A percentile compares a stretch with the other conserved stretches of the same genome.
Conservation (phyloP, 768 basidiomycete species). For the Nidularia pulvinata region DNA sequence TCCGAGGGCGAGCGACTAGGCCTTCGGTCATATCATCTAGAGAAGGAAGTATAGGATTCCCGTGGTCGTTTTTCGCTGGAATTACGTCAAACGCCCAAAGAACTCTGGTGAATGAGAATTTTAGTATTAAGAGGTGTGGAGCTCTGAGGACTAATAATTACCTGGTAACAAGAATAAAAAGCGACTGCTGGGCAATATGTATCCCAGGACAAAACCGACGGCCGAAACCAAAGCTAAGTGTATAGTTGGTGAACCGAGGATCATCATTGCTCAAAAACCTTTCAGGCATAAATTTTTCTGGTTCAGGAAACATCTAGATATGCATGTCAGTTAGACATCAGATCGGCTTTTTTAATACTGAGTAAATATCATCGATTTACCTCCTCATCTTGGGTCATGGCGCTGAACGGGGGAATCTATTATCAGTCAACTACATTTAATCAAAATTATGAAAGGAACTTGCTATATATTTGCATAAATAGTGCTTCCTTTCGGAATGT, state of each 20-base stretch:
- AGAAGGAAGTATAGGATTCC: constrained; percentile 11
- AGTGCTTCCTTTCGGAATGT: constrained; percentile 32
- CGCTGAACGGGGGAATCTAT: constrained; percentile 4
- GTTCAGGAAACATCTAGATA: background rate
- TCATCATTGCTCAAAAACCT: background rate
- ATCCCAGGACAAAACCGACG: background rate
- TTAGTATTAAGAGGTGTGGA: background rate
- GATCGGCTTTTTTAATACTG: background rate
- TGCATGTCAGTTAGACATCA: background rate
- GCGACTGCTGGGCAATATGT: background rate
- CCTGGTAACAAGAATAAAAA: background rate
- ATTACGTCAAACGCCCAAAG: background rate
- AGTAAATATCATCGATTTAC: constrained; percentile 1
- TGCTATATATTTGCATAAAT: constrained; percentile 19
- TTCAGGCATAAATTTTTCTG: background rate
- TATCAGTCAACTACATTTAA: background rate
- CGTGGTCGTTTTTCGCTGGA: constrained; percentile 3
- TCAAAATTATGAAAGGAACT: constrained; percentile 3
- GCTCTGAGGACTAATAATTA: background rate
- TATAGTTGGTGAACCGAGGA: background rate
- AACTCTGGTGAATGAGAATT: background rate
- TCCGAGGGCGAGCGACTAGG: constrained; percentile 13
- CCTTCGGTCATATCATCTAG: constrained; percentile 12
- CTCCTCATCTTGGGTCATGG: constrained; percentile 19
- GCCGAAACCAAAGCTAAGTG: background rate